phyloP scores from a whole-genome alignment of 1,139 yeast species.

The Geotrichum fermentans region DNA sequence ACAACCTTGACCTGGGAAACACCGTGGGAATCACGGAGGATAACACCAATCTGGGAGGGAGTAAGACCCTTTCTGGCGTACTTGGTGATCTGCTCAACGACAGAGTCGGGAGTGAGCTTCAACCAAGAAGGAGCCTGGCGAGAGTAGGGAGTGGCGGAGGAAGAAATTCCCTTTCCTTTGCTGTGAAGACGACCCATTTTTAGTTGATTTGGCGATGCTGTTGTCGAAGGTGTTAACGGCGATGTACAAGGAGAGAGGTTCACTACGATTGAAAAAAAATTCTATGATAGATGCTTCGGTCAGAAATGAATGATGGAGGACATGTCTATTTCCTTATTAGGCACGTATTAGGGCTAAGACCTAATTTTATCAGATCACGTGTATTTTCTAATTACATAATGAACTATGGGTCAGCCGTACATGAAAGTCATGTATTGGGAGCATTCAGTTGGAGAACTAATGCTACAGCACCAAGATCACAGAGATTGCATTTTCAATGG shows the following conservation, averaged over 20 bases:
- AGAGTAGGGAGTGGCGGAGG: slow-evolving; percentile 98
- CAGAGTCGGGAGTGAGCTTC: slow-evolving; percentile 92
- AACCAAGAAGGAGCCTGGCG: slow-evolving; percentile 99
- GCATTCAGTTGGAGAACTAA: too few species aligned
- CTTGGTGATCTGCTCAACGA: slow-evolving; percentile 97
- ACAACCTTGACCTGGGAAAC: slow-evolving; percentile 95
- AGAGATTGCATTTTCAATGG: too few species aligned
- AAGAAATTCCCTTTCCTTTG: slow-evolving; percentile 95
- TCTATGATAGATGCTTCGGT: too few species aligned
- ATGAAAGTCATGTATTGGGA: too few species aligned
- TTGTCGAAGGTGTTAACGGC: slow-evolving; percentile 12
- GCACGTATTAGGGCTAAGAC: too few species aligned
- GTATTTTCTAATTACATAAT: too few species aligned
- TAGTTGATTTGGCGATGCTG: slow-evolving; percentile 21
- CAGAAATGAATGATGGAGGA: too few species aligned
- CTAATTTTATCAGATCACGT: too few species aligned
- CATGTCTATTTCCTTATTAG: too few species aligned
- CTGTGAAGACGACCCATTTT: slow-evolving; percentile 61
- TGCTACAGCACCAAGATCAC: too few species aligned
- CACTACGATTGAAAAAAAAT: slow-evolving; percentile 1
- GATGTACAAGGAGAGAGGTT: slow-evolving; percentile 1
- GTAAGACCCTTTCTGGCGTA: slow-evolving; percentile 99
- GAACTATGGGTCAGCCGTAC: too few species aligned
- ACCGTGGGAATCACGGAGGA: slow-evolving; percentile 99
- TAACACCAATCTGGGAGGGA: slow-evolving; percentile 98